Percentiles rank a stretch among this genome's conserved stretches.
Conservation (phyloP, 225 moss, liverwort and hornwort species). For the Sphagnum contortum region DNA sequence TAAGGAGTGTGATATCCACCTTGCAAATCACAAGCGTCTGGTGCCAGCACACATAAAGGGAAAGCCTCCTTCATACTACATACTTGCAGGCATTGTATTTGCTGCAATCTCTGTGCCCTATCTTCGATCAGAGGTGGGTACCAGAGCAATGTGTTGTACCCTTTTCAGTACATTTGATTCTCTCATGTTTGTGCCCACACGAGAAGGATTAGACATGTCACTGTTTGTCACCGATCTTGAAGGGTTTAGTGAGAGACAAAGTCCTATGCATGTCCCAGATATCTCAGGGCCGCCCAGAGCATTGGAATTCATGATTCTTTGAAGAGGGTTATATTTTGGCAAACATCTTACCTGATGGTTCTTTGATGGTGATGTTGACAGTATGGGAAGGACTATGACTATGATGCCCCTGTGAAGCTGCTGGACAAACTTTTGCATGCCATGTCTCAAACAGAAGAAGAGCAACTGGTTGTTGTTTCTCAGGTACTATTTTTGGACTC, state of each 20-base stretch:
- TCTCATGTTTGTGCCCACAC: not conserved
- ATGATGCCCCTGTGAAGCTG: slow-evolving; percentile 97
- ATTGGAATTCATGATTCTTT: no score
- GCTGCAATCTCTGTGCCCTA: slow-evolving; percentile 96
- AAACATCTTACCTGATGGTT: slow-evolving; percentile 6
- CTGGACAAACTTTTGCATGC: slow-evolving; percentile 97
- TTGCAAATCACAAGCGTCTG: slow-evolving; percentile 92
- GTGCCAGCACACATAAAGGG: slow-evolving; percentile 99
- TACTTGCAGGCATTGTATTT: slow-evolving; percentile 96
- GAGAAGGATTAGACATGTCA: no score
- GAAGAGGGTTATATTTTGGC: no score
- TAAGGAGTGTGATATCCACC: slow-evolving; percentile 81
- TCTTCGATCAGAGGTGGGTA: slow-evolving; percentile 92
- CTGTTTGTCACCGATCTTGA: no score
- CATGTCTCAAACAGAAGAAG: slow-evolving; percentile 98
- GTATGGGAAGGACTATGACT: slow-evolving; percentile 99
- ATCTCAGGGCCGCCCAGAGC: no score
- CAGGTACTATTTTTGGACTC: slow-evolving; percentile 34
- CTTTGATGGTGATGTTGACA: slow-evolving; percentile 16
- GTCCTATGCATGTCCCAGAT: no score
- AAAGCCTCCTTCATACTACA: slow-evolving; percentile 91
- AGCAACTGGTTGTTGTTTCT: slow-evolving; percentile 97
- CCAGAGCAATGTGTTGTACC: not conserved
- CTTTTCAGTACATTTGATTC: not conserved
- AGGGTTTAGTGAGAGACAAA: no score